A percentile compares a stretch with the other conserved stretches of the same genome.
phyloP scores from a whole-genome alignment of 371 early-diverging fungal genomes.

The Smittium culicis region DNA sequence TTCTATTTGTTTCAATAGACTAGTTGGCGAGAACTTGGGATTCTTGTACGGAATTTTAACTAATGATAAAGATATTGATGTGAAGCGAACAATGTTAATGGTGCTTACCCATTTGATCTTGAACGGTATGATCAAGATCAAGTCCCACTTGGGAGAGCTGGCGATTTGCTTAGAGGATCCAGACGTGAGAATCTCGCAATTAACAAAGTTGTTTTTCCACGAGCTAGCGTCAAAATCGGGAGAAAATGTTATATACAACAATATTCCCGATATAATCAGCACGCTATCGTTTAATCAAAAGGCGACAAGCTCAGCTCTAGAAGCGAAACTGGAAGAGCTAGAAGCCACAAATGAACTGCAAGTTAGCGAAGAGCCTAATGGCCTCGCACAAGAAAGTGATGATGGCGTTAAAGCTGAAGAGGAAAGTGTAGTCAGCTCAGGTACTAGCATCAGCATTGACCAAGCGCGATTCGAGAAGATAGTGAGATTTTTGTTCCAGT shows the following conservation, averaged over 20 bases:
- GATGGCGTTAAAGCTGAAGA: conserved; percentile 25
- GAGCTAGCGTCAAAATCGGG: conserved; percentile 69
- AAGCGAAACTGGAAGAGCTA: not conserved
- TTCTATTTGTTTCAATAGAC: conserved; percentile 82
- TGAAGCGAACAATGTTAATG: conserved; percentile 93
- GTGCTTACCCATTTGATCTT: conserved; percentile 90
- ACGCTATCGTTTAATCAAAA: conserved; percentile 35
- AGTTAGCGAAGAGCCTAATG: too few species aligned
- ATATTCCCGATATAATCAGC: conserved; percentile 91
- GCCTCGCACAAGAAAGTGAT: too few species aligned
- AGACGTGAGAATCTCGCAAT: conserved; percentile 72
- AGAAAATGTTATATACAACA: conserved; percentile 95
- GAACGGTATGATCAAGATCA: conserved; percentile 97
- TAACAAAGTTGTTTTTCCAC: conserved; percentile 87
- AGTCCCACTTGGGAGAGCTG: conserved; percentile 93
- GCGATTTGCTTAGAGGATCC: conserved; percentile 85
- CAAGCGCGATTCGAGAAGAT: conserved; percentile 69
- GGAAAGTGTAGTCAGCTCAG: conserved; percentile 23
- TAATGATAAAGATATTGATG: conserved; percentile 54
- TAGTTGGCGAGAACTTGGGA: conserved; percentile 85
- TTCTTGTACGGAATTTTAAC: conserved; percentile 76
- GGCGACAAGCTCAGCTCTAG: not conserved
- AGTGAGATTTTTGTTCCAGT: conserved; percentile 86
- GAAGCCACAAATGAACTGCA: not conserved
- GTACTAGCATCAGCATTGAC: conserved; percentile 49